Evolutionary conservation across 495 filamentous ascomycete genomes (phyloP).

Genomic region (Podospora tetraspora): DNA sequence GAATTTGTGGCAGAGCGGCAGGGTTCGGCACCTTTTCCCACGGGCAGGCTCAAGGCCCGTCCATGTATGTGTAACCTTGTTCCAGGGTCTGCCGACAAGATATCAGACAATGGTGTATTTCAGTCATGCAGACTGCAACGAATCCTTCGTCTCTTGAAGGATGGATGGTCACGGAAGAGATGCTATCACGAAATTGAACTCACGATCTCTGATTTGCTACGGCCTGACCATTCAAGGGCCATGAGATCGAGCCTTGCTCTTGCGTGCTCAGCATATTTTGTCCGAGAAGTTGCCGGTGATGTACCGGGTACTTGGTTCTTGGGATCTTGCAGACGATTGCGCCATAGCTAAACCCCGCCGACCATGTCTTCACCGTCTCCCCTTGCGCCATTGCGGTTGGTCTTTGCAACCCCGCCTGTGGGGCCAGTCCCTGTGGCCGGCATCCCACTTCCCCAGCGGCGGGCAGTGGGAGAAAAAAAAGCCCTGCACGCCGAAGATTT

Average conservation of each 20-base stretch:
- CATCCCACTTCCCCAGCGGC: neutral
- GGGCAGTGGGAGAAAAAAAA: constrained; percentile 6
- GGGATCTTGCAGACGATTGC: constrained; percentile 25
- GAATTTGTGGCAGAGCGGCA: constrained; percentile 29
- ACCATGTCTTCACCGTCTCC: constrained; percentile 13
- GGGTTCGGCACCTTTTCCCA: constrained; percentile 26
- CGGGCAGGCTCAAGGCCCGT: constrained; percentile 7
- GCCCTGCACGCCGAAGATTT: neutral
- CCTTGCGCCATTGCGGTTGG: constrained; percentile 16
- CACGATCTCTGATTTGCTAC: neutral
- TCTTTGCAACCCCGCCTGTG: constrained; percentile 19
- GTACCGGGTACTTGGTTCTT: constrained; percentile 25
- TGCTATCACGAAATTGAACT: neutral
- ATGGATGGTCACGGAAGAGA: neutral
- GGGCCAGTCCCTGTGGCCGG: constrained; percentile 11
- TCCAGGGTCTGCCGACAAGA: constrained; percentile 18
- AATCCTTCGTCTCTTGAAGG: neutral
- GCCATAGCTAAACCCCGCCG: constrained; percentile 27
- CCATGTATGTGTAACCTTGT: constrained; percentile 19
- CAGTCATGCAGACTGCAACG: neutral
- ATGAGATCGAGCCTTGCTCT: neutral
- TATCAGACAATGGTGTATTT: neutral
- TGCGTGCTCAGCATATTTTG: constrained; percentile 19
- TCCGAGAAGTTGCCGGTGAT: neutral
- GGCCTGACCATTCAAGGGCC: neutral